Percentiles rank a stretch among this genome's conserved stretches.
These are phyloP conservation scores for Linanthus parryae DNA, from an alignment of 148 eudicot species.

Conservation along the genomic window DNA sequence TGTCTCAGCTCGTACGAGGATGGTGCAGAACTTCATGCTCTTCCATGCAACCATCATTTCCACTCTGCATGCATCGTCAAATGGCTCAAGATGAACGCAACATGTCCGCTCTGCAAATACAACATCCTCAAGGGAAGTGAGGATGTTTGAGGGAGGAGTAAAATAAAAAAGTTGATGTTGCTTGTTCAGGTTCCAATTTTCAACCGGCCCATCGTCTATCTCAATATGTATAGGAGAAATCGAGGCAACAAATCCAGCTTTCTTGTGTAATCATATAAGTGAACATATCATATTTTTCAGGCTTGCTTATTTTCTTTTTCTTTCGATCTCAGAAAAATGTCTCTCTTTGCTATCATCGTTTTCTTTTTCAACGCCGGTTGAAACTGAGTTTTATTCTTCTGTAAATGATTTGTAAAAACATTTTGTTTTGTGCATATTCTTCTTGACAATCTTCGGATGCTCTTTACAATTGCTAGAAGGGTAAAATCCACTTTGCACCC, in stretches of 20 bases:
- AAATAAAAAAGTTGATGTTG: neutral
- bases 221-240: constrained; percentile 13
- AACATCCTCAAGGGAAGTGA: constrained; percentile 83
- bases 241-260: constrained; percentile 1
- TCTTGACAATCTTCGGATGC: too few relatives aligned
- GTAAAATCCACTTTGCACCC: too few relatives aligned
- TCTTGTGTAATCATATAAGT: neutral
- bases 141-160: constrained; percentile 24
- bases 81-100: constrained; percentile 97
- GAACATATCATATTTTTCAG: too few relatives aligned
- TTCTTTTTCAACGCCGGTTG: too few relatives aligned
- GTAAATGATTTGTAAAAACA: too few relatives aligned
- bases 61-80: constrained; percentile 78
- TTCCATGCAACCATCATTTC: constrained; percentile 91
- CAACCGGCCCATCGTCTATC: neutral
- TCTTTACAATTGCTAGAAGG: too few relatives aligned
- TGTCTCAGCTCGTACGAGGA: constrained; percentile 81
- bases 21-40: constrained; percentile 70
- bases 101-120: constrained; percentile 97
- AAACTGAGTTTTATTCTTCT: too few relatives aligned
- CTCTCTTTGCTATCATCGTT: too few relatives aligned
- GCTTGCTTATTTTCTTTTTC: too few relatives aligned
- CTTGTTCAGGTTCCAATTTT: neutral
- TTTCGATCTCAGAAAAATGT: too few relatives aligned
- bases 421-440: too few relatives aligned